Conservation (phyloP, 306 rosid genomes). For the Elaeagnus macrophylla region DNA sequence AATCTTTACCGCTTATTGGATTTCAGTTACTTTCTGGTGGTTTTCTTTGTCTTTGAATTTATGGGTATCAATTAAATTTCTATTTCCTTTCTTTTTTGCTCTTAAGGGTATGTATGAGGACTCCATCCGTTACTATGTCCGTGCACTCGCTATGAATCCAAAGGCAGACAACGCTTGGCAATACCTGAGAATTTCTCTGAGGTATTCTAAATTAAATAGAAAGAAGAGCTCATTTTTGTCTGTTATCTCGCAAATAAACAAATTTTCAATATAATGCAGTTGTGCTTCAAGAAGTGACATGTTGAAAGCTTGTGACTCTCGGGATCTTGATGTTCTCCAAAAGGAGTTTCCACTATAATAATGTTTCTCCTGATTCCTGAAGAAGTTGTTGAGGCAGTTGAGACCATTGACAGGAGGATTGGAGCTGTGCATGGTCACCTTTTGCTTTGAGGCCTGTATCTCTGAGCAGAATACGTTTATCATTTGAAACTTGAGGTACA, state of each 20-base stretch:
- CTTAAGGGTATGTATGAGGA: conserved; percentile 82
- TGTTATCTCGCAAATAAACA: neutral
- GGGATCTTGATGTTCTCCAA: conserved; percentile 85
- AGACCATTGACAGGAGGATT: neutral
- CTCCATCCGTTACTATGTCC: conserved; percentile 81
- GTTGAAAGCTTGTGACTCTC: conserved; percentile 87
- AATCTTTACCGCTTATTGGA: neutral
- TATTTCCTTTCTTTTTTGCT: conserved; percentile 6
- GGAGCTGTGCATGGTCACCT: neutral
- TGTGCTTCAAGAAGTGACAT: conserved; percentile 93
- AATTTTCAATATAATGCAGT: conserved; percentile 34
- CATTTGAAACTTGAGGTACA: neutral
- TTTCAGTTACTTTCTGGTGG: conserved; percentile 1
- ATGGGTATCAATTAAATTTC: neutral
- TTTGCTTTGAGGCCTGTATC: neutral
- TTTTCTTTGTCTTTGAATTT: conserved; percentile 1
- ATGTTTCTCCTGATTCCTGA: neutral
- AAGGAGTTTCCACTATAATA: conserved; percentile 81
- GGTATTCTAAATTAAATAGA: conserved; percentile 34
- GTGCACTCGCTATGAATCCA: conserved; percentile 96
- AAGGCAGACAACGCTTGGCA: conserved; percentile 99
- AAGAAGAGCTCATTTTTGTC: neutral
- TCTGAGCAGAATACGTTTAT: conserved; percentile 1
- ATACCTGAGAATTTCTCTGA: conserved; percentile 83
- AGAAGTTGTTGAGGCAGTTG: neutral